Evolutionary conservation across 2,329 filamentous ascomycete species (phyloP), one percentile per base, ranked within the genome.

Genomic region (Diatrype stigma): DNA sequence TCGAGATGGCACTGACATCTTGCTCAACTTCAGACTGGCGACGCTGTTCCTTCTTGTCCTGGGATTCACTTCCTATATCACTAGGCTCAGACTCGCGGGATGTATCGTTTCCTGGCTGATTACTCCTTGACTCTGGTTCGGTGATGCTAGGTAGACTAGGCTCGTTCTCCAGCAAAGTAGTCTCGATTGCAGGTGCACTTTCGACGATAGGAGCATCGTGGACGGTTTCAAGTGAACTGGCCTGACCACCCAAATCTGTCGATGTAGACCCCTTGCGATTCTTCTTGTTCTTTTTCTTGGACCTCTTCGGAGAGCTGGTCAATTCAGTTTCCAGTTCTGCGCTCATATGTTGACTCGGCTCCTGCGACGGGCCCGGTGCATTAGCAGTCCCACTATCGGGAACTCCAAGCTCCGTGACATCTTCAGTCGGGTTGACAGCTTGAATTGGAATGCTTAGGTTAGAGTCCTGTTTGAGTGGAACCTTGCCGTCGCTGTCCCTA

Each of bases 11-110:
- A 21, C 44, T 47, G 46, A 34, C 42, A 21, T 37, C 21, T 7
- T 49, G 10, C 16, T 57, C 63, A 32, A 56, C 45, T 45, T 59
- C 56, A 19, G 42, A 17, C 48, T 56, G 53, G 19, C 21, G 54
- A 16, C 50, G 55, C 45, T 56, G 56, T 49, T 61, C 56, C 51
- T 61, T 57, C 48, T 58, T 55, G 46, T 60, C 59, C 53, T 58
- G 62, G 17, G 56, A 56, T 42, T 60, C 57, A 47, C 60, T 55
- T 30, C 62, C 55, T 47, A 40, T 56, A n/a, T 53, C 42, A 10
- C 23, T 42, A 11, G 48, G 17, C 42, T 60, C 59, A 16, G 48
- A 19, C 26, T 58, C 56, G 34, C 23, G 47, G 12, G 19, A 42
- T 22, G 30, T 12, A 4, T 46, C 48, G 19, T 53, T 48, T 10